Percentiles rank a stretch among this genome's conserved stretches.
These are phyloP conservation scores for Wickerhamomyces alni DNA, from an alignment of 805 yeast genomes.

Conservation along the genomic window DNA sequence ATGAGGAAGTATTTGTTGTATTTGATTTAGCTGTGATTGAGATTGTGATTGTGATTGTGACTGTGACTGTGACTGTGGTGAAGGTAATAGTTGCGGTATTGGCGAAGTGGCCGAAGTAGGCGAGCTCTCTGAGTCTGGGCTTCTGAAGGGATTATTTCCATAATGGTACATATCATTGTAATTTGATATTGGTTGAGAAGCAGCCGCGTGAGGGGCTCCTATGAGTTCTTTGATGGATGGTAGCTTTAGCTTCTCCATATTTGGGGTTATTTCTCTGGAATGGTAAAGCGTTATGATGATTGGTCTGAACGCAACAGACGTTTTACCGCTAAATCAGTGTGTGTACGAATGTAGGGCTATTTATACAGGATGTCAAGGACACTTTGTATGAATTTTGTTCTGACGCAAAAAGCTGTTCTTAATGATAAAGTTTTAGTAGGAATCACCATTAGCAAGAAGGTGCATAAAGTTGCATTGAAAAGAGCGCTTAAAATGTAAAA, in stretches of 20 bases:
- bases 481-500: neutral
- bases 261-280: no score
- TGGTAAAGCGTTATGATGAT: no score
- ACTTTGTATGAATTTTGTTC: no score
- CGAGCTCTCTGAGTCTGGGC: neutral
- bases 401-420: neutral
- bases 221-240: conserved; percentile 3
- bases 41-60: no score
- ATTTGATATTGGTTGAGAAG: neutral
- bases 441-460: neutral
- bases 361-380: neutral
- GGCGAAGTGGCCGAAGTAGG: neutral
- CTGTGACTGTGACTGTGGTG: neutral
- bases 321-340: no score
- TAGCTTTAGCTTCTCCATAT: neutral
- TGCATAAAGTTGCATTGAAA: neutral
- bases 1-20: neutral
- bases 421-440: neutral
- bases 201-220: neutral
- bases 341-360: neutral
- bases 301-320: no score
- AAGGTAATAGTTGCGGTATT: neutral
- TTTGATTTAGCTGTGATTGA: neutral
- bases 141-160: neutral
- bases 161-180: neutral